These are phyloP conservation scores for Diaporthe australafricana DNA, from an alignment of 2,329 filamentous ascomycete species.

Conservation along the genomic window DNA sequence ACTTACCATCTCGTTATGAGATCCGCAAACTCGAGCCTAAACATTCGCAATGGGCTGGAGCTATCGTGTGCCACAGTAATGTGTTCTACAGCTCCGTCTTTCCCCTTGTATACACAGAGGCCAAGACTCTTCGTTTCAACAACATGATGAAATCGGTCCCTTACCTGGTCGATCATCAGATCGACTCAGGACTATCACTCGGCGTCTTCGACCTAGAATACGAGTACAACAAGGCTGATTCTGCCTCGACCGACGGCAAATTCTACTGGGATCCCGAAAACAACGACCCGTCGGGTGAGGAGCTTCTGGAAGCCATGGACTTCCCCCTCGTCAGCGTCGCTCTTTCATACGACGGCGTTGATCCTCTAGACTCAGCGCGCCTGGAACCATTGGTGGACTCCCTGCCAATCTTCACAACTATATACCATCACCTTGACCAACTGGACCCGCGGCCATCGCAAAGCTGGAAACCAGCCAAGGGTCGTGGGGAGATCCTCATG, in stretches of 20 bases:
- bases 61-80: constrained; percentile 44
- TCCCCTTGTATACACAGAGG: constrained; percentile 38
- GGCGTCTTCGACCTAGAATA: constrained; percentile 44
- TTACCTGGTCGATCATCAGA: constrained; percentile 39
- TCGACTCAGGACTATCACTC: constrained; percentile 40
- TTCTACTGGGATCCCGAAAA: constrained; percentile 45
- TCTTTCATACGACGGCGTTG: constrained; percentile 44
- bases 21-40: constrained; percentile 43
- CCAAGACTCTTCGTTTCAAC: constrained; percentile 37
- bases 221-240: constrained; percentile 40
- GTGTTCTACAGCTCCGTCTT: constrained; percentile 42
- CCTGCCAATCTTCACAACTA: constrained; percentile 1
- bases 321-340: constrained; percentile 47
- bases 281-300: constrained; percentile 25
- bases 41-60: constrained; percentile 42
- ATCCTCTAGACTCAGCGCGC: constrained; percentile 35
- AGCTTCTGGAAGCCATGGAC: constrained; percentile 47
- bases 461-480: constrained; percentile 37
- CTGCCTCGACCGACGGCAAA: constrained; percentile 40
- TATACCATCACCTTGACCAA: constrained; percentile 38
- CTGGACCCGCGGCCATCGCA: constrained; percentile 43
- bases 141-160: constrained; percentile 9
- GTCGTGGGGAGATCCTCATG: constrained; percentile 42
- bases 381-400: constrained; percentile 19
- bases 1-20: constrained; percentile 39